Evolutionary conservation across 2,329 filamentous ascomycete genomes (phyloP).

Genomic region (Pseudogymnoascus sp.): DNA sequence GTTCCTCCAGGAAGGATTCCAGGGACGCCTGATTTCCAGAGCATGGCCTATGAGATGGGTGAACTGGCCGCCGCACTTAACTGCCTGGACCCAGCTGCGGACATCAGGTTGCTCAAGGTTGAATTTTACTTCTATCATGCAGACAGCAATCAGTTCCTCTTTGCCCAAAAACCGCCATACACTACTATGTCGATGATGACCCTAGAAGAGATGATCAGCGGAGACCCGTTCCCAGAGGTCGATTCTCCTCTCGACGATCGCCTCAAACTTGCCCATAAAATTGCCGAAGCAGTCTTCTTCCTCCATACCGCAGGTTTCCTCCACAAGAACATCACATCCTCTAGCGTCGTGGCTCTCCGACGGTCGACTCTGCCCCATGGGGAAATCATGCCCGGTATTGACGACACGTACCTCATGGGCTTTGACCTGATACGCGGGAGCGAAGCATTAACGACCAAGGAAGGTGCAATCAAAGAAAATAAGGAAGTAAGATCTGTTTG

Average conservation of each 20-base stretch:
- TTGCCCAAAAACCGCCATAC: neutral
- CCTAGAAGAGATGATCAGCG: neutral
- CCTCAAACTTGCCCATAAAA: constrained; percentile 22
- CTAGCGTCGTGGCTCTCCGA: constrained; percentile 1
- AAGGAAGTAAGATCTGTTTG: neutral
- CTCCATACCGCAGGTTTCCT: constrained; percentile 27
- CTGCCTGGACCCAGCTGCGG: neutral
- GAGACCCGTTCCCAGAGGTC: neutral
- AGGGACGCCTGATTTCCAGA: neutral
- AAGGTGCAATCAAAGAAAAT: neutral
- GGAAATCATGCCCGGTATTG: neutral
- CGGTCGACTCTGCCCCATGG: neutral
- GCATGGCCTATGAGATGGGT: neutral
- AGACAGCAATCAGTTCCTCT: constrained; percentile 1
- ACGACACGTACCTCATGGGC: constrained; percentile 6
- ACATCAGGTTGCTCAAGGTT: neutral
- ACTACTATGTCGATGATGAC: neutral
- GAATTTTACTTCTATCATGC: constrained; percentile 4
- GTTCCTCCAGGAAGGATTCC: neutral
- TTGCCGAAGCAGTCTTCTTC: constrained; percentile 25
- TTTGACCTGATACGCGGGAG: constrained; percentile 2
- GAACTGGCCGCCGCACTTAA: neutral
- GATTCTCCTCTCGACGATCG: constrained; percentile 17
- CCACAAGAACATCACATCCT: constrained; percentile 28
- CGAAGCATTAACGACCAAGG: neutral